Evolutionary conservation across 139 green algal genomes (phyloP).

Genomic region (Yamagishiella unicocca): DNA sequence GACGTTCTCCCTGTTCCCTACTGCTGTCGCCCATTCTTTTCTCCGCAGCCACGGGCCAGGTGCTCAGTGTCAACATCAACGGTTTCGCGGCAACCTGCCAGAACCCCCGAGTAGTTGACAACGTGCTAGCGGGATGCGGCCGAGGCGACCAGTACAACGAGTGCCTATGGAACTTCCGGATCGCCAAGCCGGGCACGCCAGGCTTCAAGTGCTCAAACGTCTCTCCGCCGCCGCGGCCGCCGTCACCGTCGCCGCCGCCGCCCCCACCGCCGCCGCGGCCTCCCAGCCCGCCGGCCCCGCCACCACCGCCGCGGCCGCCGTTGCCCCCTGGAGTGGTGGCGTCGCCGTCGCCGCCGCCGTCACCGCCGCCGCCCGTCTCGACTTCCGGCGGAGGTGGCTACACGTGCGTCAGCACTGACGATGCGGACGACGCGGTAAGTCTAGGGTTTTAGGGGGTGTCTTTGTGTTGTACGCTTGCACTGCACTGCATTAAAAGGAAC

Average conservation of each 20-base stretch:
- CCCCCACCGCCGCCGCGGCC: background rate
- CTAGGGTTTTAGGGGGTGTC: too few species aligned
- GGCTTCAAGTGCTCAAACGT: slow-evolving; percentile 18
- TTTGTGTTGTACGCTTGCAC: too few species aligned
- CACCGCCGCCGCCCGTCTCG: background rate
- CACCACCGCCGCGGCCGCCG: background rate
- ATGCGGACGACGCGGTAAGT: slow-evolving; percentile 25
- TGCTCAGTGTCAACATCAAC: slow-evolving; percentile 10
- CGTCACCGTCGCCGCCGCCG: background rate
- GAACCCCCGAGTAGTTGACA: background rate
- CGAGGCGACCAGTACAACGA: slow-evolving; percentile 20
- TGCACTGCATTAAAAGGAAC: too few species aligned
- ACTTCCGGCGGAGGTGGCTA: background rate
- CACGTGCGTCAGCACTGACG: slow-evolving; percentile 14
- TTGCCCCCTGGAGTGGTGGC: background rate
- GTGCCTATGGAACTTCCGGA: slow-evolving; percentile 14
- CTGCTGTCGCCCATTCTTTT: too few species aligned
- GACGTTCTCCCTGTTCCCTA: too few species aligned
- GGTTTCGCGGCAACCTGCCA: slow-evolving; percentile 7
- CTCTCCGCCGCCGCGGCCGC: background rate
- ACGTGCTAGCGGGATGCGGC: background rate
- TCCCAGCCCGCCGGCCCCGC: background rate
- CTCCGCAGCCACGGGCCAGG: background rate
- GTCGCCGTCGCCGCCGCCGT: background rate
- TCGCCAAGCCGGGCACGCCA: background rate